phyloP scores from a whole-genome alignment of 257 asterid genomes.

The Perilla frutescens region DNA sequence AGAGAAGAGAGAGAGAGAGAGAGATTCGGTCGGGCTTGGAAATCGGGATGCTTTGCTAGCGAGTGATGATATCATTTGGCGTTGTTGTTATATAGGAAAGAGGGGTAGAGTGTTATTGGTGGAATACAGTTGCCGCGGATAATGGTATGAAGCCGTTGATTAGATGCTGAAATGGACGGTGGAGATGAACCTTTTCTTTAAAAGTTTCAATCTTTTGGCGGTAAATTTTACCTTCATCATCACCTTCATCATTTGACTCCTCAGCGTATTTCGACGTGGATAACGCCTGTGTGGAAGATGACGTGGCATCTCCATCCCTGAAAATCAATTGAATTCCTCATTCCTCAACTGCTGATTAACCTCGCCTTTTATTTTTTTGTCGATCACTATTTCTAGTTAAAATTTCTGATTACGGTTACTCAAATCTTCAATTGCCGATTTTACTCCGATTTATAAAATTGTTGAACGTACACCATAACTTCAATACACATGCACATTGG shows the following conservation, averaged over 20 bases:
- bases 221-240: too few species aligned
- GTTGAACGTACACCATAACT: too few species aligned
- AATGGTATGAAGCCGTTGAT: slow-evolving; percentile 6
- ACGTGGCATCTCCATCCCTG: neutral
- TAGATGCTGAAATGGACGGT: neutral
- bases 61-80: neutral
- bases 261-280: too few species aligned
- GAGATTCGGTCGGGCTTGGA: neutral
- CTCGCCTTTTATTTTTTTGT: too few species aligned
- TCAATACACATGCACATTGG: too few species aligned
- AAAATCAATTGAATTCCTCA: too few species aligned
- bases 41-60: neutral
- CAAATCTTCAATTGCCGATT: too few species aligned
- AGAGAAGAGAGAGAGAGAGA: neutral
- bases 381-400: too few species aligned
- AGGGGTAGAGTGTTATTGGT: slow-evolving; percentile 19
- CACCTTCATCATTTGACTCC: too few species aligned
- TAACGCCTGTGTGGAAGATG: neutral
- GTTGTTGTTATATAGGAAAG: slow-evolving; percentile 13
- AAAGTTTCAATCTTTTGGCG: neutral
- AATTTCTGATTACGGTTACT: too few species aligned
- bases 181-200: neutral
- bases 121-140: slow-evolving; percentile 16
- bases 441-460: too few species aligned
- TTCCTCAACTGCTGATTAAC: too few species aligned